Percentiles rank a stretch among this genome's conserved stretches.
These are phyloP conservation scores for Hydrangea macrophylla DNA, from an alignment of 148 eudicot genomes.

Conservation along the genomic window DNA sequence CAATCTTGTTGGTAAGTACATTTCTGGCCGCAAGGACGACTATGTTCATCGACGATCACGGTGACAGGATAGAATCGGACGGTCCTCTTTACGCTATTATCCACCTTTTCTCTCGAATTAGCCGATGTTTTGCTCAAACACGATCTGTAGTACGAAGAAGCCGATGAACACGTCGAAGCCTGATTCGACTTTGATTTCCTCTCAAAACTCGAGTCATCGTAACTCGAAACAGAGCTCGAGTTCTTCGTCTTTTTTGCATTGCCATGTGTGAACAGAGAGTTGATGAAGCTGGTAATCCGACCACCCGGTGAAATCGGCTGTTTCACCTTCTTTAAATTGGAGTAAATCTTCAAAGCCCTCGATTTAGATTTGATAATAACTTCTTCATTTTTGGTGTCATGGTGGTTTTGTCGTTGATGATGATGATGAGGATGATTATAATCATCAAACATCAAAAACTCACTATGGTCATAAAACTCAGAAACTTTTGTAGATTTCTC, in stretches of 20 bases:
- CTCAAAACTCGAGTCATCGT: not conserved
- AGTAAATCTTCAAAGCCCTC: conserved; percentile 54
- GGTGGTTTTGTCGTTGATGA: not conserved
- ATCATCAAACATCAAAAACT: conserved; percentile 20
- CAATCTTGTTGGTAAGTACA: conserved; percentile 19
- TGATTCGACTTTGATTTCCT: conserved; percentile 30
- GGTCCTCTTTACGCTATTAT: conserved; percentile 36
- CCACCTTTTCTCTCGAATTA: conserved; percentile 24
- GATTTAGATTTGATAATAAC: conserved; percentile 37
- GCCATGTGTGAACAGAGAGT: conserved; percentile 42
- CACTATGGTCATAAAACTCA: conserved; percentile 9
- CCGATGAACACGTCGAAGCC: conserved; percentile 52
- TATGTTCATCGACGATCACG: conserved; percentile 53
- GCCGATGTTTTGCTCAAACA: conserved; percentile 49
- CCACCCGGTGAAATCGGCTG: conserved; percentile 85
- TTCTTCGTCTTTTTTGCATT: conserved; percentile 23
- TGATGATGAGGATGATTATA: no score
- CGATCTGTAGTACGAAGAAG: conserved; percentile 55
- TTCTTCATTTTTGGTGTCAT: conserved; percentile 1
- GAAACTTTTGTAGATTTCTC: conserved; percentile 4
- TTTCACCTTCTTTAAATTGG: conserved; percentile 62
- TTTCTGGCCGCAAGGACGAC: conserved; percentile 53
- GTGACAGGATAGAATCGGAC: conserved; percentile 64
- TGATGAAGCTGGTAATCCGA: conserved; percentile 52
- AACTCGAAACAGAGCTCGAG: not conserved